A percentile compares a stretch with the other conserved stretches of the same genome.
Conservation (phyloP, 108 stramenopile species). For the Hondaea fermentalgiana region DNA sequence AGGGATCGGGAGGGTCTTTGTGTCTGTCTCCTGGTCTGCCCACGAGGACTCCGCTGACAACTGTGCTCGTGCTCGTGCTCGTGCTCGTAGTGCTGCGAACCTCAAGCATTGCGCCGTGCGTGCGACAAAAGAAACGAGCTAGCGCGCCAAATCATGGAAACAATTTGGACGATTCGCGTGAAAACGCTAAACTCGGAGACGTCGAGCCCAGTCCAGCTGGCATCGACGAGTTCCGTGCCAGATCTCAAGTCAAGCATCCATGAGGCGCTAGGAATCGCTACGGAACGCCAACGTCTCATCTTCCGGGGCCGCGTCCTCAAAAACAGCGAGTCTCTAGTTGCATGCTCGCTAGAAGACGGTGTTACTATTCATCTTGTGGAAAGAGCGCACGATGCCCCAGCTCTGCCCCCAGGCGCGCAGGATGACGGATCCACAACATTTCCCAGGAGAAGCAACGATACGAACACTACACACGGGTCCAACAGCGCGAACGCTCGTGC, state of each 20-base stretch:
- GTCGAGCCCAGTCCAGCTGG: not conserved
- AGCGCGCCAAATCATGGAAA: not conserved
- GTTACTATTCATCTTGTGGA: conserved; percentile 7
- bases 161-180: not conserved
- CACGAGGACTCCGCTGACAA: too few relatives aligned
- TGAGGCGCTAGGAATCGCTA: not conserved
- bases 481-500: too few relatives aligned
- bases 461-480: not conserved
- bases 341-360: not conserved
- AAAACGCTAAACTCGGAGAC: not conserved
- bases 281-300: not conserved
- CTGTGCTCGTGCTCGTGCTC: too few relatives aligned
- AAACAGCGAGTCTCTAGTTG: not conserved
- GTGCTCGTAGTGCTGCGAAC: too few relatives aligned
- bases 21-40: too few relatives aligned
- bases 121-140: too few relatives aligned
- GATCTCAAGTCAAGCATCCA: not conserved
- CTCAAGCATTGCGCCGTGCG: too few relatives aligned
- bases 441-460: not conserved
- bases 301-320: not conserved
- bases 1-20: too few relatives aligned
- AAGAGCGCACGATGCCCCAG: not conserved
- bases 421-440: too few relatives aligned
- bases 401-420: not conserved
- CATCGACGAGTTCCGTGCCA: not conserved